Base-by-base conservation (phyloP, 441 rosid genomes). In the Adansonia madagascariensis region DNA sequence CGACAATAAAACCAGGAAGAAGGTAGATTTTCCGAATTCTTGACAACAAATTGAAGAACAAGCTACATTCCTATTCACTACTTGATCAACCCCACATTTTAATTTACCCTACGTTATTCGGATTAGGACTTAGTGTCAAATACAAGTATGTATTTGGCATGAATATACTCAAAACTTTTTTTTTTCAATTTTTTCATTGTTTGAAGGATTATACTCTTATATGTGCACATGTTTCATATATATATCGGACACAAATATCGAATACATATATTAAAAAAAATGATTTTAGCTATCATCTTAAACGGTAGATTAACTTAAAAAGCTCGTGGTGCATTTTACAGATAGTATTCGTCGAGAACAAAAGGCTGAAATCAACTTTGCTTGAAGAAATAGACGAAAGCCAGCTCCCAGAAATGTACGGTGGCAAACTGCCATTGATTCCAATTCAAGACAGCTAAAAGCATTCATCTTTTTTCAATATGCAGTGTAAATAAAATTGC, bases 371-470 rank as follows among this genome's bases (percentile, higher is more conserved):
- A 71, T 80, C 88, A 10, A 85, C 90, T 44, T 83, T 91, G 73
- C 77, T 83, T 2, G 87, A 82, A 67, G 90, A 86, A 53, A 91
- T 91, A 0, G 91, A 91, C 7, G 90, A 91, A 79, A 84, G 86
- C 79, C 91, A 88, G 81, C 79, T 89, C 27, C 91, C 91, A 3
- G 87, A 85, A 12, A 82, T 61, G 41, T 90, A 84, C 18, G 92
- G 91, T 63, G 94, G 94, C 76, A 67, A 80, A 52, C 69, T 83
- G 79, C 88, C 88, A 8, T 69, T 91, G 55, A 80, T 86, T 79
- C 89, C 91, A 3, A 74, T 83, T 17, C 86, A 80, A 0, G 73
- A 81, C 5, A 17, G 47, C 82, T 77, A 55, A 55, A 10, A 47
- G 1, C 27, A 24, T 0, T 24, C 27, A 24, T 24, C 27, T 24